Evolutionary conservation across 148 eudicot species (phyloP).

Genomic region (Rhododendron vialii): DNA sequence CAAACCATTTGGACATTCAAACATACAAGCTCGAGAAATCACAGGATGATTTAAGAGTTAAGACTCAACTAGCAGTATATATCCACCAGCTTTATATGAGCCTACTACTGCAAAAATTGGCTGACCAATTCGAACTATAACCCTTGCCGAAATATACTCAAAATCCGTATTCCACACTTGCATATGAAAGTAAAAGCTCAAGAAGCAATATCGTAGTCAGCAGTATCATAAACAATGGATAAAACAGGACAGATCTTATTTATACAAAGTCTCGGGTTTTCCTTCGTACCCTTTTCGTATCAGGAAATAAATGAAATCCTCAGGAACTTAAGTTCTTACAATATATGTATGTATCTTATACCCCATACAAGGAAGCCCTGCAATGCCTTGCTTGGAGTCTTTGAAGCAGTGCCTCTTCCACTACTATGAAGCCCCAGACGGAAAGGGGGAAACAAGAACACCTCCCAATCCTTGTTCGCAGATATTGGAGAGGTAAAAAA

Average conservation of each 20-base stretch:
- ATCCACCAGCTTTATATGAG: not conserved
- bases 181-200: not conserved
- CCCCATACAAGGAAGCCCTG: slow-evolving; percentile 13
- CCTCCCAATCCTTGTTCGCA: slow-evolving; percentile 23
- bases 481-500: not conserved
- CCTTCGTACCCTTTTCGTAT: slow-evolving; percentile 9
- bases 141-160: not conserved
- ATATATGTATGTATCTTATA: slow-evolving; percentile 13
- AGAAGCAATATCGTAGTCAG: not conserved
- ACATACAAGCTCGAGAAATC: not conserved
- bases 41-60: not conserved
- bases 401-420: slow-evolving; percentile 7
- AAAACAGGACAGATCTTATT: slow-evolving; percentile 9
- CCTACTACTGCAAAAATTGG: not conserved
- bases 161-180: not conserved
- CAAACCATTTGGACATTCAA: not conserved
- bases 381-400: slow-evolving; percentile 17
- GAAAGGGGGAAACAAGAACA: slow-evolving; percentile 19
- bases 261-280: slow-evolving; percentile 13
- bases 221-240: slow-evolving; percentile 13
- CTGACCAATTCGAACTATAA: not conserved
- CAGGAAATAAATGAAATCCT: slow-evolving; percentile 9
- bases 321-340: slow-evolving; percentile 16
- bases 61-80: not conserved
- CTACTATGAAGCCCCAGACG: slow-evolving; percentile 22